A percentile compares a stretch with the other conserved stretches of the same genome.
phyloP scores from a whole-genome alignment of 768 basidiomycete species.

The Tricholoma sp. region DNA sequence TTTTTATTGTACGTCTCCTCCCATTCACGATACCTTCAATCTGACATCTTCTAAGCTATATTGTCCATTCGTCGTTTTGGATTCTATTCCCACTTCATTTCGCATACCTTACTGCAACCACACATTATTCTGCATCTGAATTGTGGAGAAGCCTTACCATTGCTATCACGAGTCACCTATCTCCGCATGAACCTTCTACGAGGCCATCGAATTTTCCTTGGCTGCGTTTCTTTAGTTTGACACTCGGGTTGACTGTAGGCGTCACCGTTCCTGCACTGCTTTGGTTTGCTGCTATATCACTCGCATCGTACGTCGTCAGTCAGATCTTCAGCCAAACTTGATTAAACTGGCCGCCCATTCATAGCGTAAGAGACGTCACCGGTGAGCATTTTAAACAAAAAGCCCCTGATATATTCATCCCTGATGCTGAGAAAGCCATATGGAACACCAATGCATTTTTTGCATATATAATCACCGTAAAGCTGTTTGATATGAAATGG shows the following conservation, averaged over 20 bases:
- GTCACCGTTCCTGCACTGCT: constrained; percentile 61
- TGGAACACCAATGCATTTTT: constrained; percentile 93
- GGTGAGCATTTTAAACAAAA: constrained; percentile 27
- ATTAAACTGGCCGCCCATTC: not conserved
- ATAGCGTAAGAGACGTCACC: constrained; percentile 78
- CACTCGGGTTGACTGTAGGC: constrained; percentile 45
- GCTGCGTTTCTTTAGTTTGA: constrained; percentile 31
- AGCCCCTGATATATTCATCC: constrained; percentile 5
- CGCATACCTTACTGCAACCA: constrained; percentile 49
- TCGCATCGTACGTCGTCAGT: constrained; percentile 60
- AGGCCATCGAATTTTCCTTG: constrained; percentile 32
- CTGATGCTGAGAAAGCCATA: constrained; percentile 38
- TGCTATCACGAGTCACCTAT: constrained; percentile 44
- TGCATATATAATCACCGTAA: constrained; percentile 82
- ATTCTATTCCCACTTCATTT: constrained; percentile 83
- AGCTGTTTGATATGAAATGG: constrained; percentile 59
- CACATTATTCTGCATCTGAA: constrained; percentile 40
- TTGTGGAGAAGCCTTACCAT: constrained; percentile 48
- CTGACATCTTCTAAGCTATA: constrained; percentile 47
- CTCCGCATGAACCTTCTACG: constrained; percentile 23
- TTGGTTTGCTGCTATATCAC: constrained; percentile 69
- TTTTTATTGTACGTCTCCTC: constrained; percentile 69
- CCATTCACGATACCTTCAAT: constrained; percentile 1
- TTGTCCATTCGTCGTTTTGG: constrained; percentile 79
- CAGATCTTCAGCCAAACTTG: constrained; percentile 5